phyloP scores from a whole-genome alignment of 116 monocot genomes.

The Phalaenopsis hybrid region DNA sequence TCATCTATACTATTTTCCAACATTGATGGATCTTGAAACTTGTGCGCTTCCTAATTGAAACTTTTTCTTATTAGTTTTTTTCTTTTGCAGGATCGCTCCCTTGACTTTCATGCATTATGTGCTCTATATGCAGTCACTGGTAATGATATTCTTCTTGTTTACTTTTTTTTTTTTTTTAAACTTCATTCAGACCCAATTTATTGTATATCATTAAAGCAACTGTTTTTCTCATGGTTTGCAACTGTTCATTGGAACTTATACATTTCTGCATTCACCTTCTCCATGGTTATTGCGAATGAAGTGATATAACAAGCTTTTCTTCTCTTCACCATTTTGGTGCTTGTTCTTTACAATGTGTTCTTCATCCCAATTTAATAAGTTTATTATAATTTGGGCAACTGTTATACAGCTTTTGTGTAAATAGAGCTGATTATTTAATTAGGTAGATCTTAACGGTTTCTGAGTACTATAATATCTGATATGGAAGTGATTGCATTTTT shows the following conservation, averaged over 20 bases:
- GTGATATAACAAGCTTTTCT: neutral
- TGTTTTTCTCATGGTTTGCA: neutral
- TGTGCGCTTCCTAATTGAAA: neutral
- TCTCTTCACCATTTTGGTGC: neutral
- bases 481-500: neutral
- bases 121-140: slow-evolving; percentile 97
- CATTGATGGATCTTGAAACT: neutral
- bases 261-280: neutral
- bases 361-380: neutral
- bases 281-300: neutral
- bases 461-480: neutral
- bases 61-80: slow-evolving; percentile 6
- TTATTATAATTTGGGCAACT: neutral
- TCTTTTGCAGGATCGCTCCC: slow-evolving; percentile 74
- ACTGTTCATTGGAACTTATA: neutral
- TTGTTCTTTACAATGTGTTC: neutral
- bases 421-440: neutral
- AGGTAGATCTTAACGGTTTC: neutral
- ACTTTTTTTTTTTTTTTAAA: neutral
- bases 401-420: neutral
- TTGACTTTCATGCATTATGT: slow-evolving; percentile 88
- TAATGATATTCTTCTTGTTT: slow-evolving; percentile 18
- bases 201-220: neutral
- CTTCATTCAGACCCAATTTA: neutral
- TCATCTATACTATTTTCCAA: neutral